These are phyloP conservation scores for Cordyceps fumosorosea DNA, from an alignment of 2,329 filamentous ascomycete genomes.

Conservation along the genomic window DNA sequence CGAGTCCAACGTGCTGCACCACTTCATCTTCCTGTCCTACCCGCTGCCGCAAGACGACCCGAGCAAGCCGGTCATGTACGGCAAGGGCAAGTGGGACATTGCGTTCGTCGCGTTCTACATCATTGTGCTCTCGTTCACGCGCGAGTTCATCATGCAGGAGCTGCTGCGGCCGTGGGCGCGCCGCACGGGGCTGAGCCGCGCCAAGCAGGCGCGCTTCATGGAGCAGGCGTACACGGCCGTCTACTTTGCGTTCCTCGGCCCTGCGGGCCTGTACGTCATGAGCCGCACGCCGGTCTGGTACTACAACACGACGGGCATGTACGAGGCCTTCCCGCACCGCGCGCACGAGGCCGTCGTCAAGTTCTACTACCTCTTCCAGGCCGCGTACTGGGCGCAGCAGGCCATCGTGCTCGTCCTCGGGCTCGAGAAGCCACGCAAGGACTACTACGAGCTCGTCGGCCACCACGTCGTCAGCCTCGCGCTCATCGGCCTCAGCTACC, in stretches of 20 bases:
- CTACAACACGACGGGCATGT: constrained; percentile 88
- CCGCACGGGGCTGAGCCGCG: constrained; percentile 62
- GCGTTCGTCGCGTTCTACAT: constrained; percentile 87
- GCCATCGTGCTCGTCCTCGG: constrained; percentile 79
- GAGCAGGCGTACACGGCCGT: constrained; percentile 92
- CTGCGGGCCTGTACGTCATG: constrained; percentile 87
- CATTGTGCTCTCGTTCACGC: constrained; percentile 82
- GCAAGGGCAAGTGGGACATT: constrained; percentile 80
- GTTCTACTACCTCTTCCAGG: constrained; percentile 92
- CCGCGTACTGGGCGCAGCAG: constrained; percentile 93
- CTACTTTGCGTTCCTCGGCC: constrained; percentile 79
- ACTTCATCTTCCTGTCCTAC: constrained; percentile 88
- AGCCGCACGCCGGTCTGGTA: constrained; percentile 88
- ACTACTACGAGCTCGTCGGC: constrained; percentile 86
- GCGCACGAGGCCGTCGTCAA: constrained; percentile 79
- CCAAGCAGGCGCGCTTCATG: constrained; percentile 88
- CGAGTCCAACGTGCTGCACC: constrained; percentile 69
- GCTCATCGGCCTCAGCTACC: constrained; percentile 80
- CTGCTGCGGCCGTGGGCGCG: constrained; percentile 71
- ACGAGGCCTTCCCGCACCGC: constrained; percentile 77
- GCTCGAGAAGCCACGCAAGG: constrained; percentile 88
- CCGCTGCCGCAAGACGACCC: constrained; percentile 48
- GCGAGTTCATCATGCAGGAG: constrained; percentile 94
- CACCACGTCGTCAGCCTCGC: constrained; percentile 86
- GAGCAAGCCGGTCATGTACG: constrained; percentile 60